Evolutionary conservation across 805 yeast species (phyloP).

Genomic region (Candida nemodendra): DNA sequence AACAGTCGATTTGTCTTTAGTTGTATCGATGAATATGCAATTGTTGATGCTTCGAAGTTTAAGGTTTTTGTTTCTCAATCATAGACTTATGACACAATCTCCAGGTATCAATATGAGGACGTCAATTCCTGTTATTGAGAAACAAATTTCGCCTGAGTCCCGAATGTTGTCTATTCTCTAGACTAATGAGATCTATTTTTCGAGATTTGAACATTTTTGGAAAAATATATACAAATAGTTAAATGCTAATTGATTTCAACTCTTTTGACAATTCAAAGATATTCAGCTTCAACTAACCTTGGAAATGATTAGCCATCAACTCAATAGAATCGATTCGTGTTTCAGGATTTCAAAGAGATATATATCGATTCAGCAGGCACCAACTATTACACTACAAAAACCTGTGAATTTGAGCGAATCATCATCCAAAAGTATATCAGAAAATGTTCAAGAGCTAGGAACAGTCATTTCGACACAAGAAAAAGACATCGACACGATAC

Average conservation of each 20-base stretch:
- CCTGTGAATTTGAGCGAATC: constrained; percentile 1
- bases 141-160: too few species aligned
- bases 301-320: neutral
- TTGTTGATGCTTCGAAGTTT: constrained; percentile 17
- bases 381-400: constrained; percentile 6
- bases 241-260: too few species aligned
- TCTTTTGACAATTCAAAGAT: too few species aligned
- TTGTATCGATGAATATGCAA: constrained; percentile 24
- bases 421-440: constrained; percentile 7
- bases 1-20: constrained; percentile 33
- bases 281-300: too few species aligned
- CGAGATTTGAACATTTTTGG: too few species aligned
- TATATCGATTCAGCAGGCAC: constrained; percentile 19
- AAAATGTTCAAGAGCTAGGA: constrained; percentile 13
- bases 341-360: constrained; percentile 2
- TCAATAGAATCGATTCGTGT: neutral
- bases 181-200: too few species aligned
- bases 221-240: too few species aligned
- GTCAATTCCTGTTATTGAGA: too few species aligned
- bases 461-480: constrained; percentile 1
- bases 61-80: constrained; percentile 1
- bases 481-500: constrained; percentile 20
- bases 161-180: too few species aligned
- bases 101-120: too few species aligned
- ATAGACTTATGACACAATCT: neutral